A percentile compares a stretch with the other conserved stretches of the same genome.
phyloP scores from a whole-genome alignment of 352 stramenopile species.

The Poterioochromonas sp. region DNA sequence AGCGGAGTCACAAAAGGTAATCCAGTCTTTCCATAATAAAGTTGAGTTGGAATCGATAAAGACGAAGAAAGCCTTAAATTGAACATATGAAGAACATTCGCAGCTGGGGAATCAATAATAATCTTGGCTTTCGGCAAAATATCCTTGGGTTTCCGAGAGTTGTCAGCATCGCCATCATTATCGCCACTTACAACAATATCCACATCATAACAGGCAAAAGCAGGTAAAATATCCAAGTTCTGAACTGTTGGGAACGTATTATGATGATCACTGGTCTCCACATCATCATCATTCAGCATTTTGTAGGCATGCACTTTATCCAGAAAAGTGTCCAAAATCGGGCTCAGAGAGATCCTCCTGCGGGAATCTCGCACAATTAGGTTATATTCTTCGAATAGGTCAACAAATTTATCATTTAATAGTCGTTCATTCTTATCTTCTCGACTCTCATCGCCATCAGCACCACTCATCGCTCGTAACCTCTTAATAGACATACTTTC shows the following conservation, averaged over 20 bases:
- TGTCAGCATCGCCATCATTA: constrained; percentile 34
- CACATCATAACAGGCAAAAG: constrained; percentile 31
- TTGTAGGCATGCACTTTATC: constrained; percentile 33
- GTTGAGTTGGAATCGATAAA: constrained; percentile 33
- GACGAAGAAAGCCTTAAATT: constrained; percentile 34
- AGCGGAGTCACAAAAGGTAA: constrained; percentile 33
- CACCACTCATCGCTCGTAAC: constrained; percentile 31
- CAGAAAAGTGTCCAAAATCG: constrained; percentile 34
- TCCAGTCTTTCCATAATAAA: constrained; percentile 33
- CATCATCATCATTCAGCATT: constrained; percentile 34
- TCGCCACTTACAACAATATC: constrained; percentile 33
- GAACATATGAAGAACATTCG: constrained; percentile 34
- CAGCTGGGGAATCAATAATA: constrained; percentile 33
- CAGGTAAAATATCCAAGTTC: constrained; percentile 34
- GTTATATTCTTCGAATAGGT: constrained; percentile 35
- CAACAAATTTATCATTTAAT: constrained; percentile 34
- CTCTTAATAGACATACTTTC: constrained; percentile 35
- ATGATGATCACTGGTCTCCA: constrained; percentile 34
- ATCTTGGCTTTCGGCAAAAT: constrained; percentile 34
- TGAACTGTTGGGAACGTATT: constrained; percentile 33
- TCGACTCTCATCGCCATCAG: constrained; percentile 31
- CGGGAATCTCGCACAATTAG: constrained; percentile 34
- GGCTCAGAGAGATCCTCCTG: constrained; percentile 33
- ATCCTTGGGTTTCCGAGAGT: constrained; percentile 30
- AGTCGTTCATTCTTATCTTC: constrained; percentile 34